Evolutionary conservation across 2,329 filamentous ascomycete species (phyloP).

Genomic region (Cryphonectria japonica): DNA sequence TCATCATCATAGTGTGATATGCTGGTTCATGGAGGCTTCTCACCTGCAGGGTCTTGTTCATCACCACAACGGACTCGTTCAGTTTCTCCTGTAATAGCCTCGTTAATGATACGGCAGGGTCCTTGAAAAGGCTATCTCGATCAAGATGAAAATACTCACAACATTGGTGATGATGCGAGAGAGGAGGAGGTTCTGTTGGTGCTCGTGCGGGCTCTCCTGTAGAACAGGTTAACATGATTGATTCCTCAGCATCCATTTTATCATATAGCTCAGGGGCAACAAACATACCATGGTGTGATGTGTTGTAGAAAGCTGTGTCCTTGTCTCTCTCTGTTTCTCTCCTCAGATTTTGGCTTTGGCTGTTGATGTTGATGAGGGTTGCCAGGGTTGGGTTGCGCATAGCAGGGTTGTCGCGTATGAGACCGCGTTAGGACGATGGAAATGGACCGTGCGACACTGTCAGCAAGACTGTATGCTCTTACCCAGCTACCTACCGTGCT

Average conservation of each 20-base stretch:
- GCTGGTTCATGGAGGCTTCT: conserved; percentile 25
- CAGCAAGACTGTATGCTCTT: conserved; percentile 6
- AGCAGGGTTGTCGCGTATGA: conserved; percentile 14
- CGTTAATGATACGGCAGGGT: conserved; percentile 22
- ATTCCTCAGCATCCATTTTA: too few relatives aligned
- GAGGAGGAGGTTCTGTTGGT: conserved; percentile 91
- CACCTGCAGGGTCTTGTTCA: conserved; percentile 92
- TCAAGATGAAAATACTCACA: conserved; percentile 57
- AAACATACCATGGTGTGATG: conserved; percentile 21
- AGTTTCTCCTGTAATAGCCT: conserved; percentile 77
- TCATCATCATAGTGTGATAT: neutral
- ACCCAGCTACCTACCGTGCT: neutral
- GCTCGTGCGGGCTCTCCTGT: conserved; percentile 93
- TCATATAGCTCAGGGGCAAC: too few relatives aligned
- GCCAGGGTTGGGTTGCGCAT: neutral
- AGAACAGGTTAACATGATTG: neutral
- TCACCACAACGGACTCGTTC: conserved; percentile 87
- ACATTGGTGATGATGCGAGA: conserved; percentile 97
- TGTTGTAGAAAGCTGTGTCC: neutral
- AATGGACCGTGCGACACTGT: conserved; percentile 6
- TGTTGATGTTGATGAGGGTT: conserved; percentile 21
- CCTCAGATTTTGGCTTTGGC: neutral
- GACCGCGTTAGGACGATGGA: conserved; percentile 9
- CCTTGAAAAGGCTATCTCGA: conserved; percentile 3
- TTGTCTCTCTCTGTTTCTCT: neutral